Percentiles rank a stretch among this genome's conserved stretches.
These are phyloP conservation scores for Wickerhamomyces chambardii DNA, from an alignment of 805 yeast genomes.

Conservation along the genomic window DNA sequence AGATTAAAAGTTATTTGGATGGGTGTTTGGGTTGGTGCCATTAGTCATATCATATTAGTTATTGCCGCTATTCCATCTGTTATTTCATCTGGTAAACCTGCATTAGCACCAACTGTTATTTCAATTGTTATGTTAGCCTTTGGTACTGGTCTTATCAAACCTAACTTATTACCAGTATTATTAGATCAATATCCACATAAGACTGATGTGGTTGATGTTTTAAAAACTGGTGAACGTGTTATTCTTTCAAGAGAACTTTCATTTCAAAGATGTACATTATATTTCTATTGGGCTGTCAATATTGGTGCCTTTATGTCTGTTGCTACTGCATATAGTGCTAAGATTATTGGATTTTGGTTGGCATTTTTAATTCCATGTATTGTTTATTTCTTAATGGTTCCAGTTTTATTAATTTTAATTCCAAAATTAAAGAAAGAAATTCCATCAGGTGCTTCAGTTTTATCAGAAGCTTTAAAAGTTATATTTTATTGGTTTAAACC, in stretches of 20 bases:
- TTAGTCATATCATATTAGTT: slow-evolving; percentile 57
- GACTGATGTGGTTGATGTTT: slow-evolving; percentile 47
- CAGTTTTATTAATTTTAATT: slow-evolving; percentile 29
- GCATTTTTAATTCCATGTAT: slow-evolving; percentile 66
- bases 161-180: slow-evolving; percentile 60
- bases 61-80: slow-evolving; percentile 58
- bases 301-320: slow-evolving; percentile 67
- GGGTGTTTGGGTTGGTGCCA: slow-evolving; percentile 48
- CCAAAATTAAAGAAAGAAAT: slow-evolving; percentile 17
- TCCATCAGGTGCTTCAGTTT: slow-evolving; percentile 28
- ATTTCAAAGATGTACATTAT: slow-evolving; percentile 65
- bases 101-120: slow-evolving; percentile 50
- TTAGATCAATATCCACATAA: slow-evolving; percentile 66
- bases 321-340: slow-evolving; percentile 70
- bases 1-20: slow-evolving; percentile 59
- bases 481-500: slow-evolving; percentile 29
- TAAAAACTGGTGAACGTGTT: slow-evolving; percentile 56
- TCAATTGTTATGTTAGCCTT: slow-evolving; percentile 46
- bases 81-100: slow-evolving; percentile 36
- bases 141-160: slow-evolving; percentile 77
- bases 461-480: slow-evolving; percentile 33
- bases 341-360: slow-evolving; percentile 60
- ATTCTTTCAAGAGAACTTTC: slow-evolving; percentile 64
- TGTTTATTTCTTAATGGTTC: slow-evolving; percentile 42
- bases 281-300: slow-evolving; percentile 70